phyloP scores from a whole-genome alignment of 495 filamentous ascomycete species.

The Rusavskia elegans region DNA sequence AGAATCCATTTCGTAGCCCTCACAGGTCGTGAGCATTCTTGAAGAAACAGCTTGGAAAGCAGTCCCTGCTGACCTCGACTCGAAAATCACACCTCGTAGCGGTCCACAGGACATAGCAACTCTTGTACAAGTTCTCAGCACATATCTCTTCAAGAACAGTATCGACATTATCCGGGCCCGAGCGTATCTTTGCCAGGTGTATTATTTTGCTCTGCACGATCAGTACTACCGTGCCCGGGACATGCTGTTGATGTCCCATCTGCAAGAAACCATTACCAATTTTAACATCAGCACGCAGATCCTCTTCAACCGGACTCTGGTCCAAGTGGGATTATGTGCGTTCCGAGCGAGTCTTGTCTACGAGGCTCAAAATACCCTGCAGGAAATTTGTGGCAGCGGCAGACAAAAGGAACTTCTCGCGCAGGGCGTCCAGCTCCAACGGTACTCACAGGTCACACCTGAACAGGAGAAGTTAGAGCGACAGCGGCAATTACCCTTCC shows the following conservation, averaged over 20 bases:
- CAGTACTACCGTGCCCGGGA: slow-evolving; percentile 95
- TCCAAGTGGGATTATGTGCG: slow-evolving; percentile 94
- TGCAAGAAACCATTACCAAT: slow-evolving; percentile 86
- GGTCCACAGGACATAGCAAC: slow-evolving; percentile 44
- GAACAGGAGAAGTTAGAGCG: slow-evolving; percentile 95
- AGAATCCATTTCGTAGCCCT: slow-evolving; percentile 34
- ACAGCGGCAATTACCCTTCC: slow-evolving; percentile 93
- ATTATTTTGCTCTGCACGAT: slow-evolving; percentile 93
- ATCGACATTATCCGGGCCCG: slow-evolving; percentile 91
- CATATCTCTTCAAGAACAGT: slow-evolving; percentile 83
- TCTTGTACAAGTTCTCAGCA: slow-evolving; percentile 79
- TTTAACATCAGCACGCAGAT: slow-evolving; percentile 97
- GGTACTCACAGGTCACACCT: slow-evolving; percentile 83
- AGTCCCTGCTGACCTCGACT: slow-evolving; percentile 55
- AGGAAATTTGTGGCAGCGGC: slow-evolving; percentile 94
- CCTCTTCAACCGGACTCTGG: slow-evolving; percentile 93
- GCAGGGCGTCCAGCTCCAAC: slow-evolving; percentile 94
- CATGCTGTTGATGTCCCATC: slow-evolving; percentile 99
- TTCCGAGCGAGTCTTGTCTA: slow-evolving; percentile 95
- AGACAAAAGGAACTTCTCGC: slow-evolving; percentile 95
- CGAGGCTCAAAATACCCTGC: slow-evolving; percentile 88
- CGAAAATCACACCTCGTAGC: slow-evolving; percentile 59
- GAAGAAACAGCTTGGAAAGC: slow-evolving; percentile 87
- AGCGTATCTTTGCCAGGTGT: slow-evolving; percentile 96
- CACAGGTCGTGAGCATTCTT: slow-evolving; percentile 79